phyloP scores from a whole-genome alignment of 306 rosid species.

The Hippophae rhamnoides region DNA sequence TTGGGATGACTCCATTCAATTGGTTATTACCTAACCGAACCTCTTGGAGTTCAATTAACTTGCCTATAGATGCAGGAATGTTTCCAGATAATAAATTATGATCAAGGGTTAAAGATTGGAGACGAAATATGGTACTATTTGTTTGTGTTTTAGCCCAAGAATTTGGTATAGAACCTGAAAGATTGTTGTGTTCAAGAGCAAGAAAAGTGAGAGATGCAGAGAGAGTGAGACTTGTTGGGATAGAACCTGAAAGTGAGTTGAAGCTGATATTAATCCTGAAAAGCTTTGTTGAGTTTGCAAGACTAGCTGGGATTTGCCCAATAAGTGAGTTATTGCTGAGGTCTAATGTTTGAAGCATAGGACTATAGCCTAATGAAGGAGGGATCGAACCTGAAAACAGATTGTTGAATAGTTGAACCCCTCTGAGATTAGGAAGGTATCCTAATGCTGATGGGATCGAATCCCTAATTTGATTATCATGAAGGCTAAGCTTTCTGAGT shows the following conservation, averaged over 20 bases:
- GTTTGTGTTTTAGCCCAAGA: conserved; percentile 45
- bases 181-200: conserved; percentile 61
- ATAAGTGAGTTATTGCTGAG: conserved; percentile 58
- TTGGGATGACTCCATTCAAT: conserved; percentile 55
- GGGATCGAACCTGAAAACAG: conserved; percentile 76
- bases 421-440: conserved; percentile 69
- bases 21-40: conserved; percentile 55
- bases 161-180: conserved; percentile 60
- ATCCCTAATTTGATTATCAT: conserved; percentile 58
- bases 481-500: conserved; percentile 72
- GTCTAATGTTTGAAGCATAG: conserved; percentile 74
- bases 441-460: conserved; percentile 61
- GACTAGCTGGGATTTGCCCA: conserved; percentile 66
- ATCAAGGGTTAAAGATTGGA: conserved; percentile 57
- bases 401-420: conserved; percentile 84
- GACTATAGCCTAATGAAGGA: conserved; percentile 62
- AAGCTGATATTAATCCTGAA: conserved; percentile 67
- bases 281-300: conserved; percentile 54
- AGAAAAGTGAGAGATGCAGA: conserved; percentile 50
- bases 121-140: conserved; percentile 18
- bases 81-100: conserved; percentile 52
- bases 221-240: conserved; percentile 46
- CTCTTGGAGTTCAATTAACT: conserved; percentile 43
- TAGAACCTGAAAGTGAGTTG: conserved; percentile 67
- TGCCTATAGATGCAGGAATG: conserved; percentile 52